These are phyloP conservation scores for Ochromonas danica DNA, from an alignment of 108 stramenopile species.

Conservation along the genomic window DNA sequence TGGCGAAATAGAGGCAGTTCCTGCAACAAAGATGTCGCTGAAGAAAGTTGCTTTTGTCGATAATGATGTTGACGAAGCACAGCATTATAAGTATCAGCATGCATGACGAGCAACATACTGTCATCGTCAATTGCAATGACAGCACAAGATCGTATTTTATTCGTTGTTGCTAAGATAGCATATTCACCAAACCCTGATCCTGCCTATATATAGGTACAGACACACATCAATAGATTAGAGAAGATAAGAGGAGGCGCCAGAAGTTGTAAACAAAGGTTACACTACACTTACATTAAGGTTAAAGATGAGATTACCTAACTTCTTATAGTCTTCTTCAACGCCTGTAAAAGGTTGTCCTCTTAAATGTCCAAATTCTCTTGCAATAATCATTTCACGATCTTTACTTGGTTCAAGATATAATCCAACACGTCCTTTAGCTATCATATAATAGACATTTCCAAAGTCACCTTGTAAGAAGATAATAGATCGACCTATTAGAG, in stretches of 20 bases:
- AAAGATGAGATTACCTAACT: constrained; percentile 3
- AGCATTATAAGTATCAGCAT: constrained; percentile 34
- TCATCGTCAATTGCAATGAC: constrained; percentile 8
- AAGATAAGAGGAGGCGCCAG: neutral
- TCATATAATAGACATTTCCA: constrained; percentile 35
- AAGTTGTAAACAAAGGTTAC: no score
- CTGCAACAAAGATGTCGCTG: neutral
- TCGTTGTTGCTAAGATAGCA: constrained; percentile 29
- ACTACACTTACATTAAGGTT: neutral
- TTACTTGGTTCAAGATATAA: constrained; percentile 34
- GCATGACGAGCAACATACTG: neutral
- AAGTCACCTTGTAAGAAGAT: constrained; percentile 38
- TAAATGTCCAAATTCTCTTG: neutral
- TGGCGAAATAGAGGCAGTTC: constrained; percentile 12
- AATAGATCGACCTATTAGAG: neutral
- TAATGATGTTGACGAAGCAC: constrained; percentile 36
- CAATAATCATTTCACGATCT: constrained; percentile 36
- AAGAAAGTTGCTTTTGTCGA: constrained; percentile 31
- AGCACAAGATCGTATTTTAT: constrained; percentile 10
- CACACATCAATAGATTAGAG: neutral
- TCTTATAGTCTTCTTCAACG: constrained; percentile 21
- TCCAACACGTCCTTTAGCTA: constrained; percentile 9
- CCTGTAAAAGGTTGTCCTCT: neutral
- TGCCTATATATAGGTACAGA: neutral
- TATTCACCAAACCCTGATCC: constrained; percentile 36